Evolutionary conservation across 176 grass and related monocot genomes (phyloP), one percentile per base, ranked within the genome.

Genomic region (Phoenix roebelenii): DNA sequence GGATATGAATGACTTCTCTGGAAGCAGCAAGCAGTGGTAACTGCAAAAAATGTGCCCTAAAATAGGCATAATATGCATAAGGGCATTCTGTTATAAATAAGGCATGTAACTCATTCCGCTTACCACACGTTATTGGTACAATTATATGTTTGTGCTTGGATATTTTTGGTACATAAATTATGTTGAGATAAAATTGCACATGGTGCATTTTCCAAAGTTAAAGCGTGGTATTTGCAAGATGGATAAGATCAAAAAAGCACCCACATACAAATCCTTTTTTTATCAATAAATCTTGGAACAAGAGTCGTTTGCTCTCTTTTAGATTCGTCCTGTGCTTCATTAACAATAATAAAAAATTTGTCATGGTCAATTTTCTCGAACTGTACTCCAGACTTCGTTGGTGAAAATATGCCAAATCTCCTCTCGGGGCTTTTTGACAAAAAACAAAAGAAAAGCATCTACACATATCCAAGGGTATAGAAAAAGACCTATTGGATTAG

Each of bases 361-460:
- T 0, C 25, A 67, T 66, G 7, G 0, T 23, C 68, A 61, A 79
- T 67, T 79, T 79, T 58, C 16, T 72, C 64, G 64, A 61, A 76
- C 55, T 52, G n/a, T 16, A 1, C 57, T 52, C 4, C 26, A 18
- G 6, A 62, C 55, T 62, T 69, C 54, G 15, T 2, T 49, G 17
- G 52, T 25, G 50, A 58, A 22, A 61, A 68, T 55, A 72, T 62
- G 25, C 15, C 60, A 19, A n/a, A 79, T 72, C 19, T 79, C 76
- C 23, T 79, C 53, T 28, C 73, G 49, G 54, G 68, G 29, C 29
- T 32, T 7, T 32, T 32, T 32, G 29, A 5, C 29, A 32, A 32
- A 7, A 32, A 32, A 7, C 0, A 32, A 32, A 32, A 32, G 29
- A 32, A 32, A 32, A 32, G 5, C 29, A 32, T 32, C 29, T 32